Conservation (phyloP, 1,139 yeast genomes). For the Magnusiomyces ingens region DNA sequence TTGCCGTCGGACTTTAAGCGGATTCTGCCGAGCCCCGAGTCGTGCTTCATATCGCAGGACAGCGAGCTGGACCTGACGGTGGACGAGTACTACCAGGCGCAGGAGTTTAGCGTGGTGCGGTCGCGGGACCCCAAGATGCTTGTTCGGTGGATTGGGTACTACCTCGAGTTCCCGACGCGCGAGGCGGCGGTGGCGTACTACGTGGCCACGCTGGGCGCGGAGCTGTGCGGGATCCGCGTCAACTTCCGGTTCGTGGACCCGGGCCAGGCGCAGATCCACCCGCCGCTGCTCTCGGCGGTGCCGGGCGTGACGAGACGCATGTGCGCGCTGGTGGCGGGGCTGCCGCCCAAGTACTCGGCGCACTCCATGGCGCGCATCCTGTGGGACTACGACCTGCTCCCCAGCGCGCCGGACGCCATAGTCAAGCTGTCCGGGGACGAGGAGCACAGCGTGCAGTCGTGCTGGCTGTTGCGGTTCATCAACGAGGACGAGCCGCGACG, state of each 20-base stretch:
- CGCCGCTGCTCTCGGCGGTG: slow-evolving; percentile 27
- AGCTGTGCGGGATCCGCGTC: slow-evolving; percentile 24
- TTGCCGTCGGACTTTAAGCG: slow-evolving; percentile 27
- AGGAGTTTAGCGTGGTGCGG: slow-evolving; percentile 34
- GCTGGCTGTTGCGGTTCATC: slow-evolving; percentile 45
- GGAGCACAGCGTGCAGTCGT: slow-evolving; percentile 30
- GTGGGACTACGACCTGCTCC: slow-evolving; percentile 40
- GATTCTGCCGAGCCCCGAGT: slow-evolving; percentile 7
- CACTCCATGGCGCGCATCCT: slow-evolving; percentile 31
- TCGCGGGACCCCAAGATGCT: slow-evolving; percentile 44
- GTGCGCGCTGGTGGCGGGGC: slow-evolving; percentile 36
- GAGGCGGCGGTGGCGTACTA: slow-evolving; percentile 46
- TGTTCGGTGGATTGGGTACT: slow-evolving; percentile 44
- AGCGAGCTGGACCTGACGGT: neutral
- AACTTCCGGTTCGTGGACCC: neutral
- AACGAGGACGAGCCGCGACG: slow-evolving; percentile 45
- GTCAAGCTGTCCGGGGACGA: slow-evolving; percentile 28
- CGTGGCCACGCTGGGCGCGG: slow-evolving; percentile 43
- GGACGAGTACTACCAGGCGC: neutral
- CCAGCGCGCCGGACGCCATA: slow-evolving; percentile 30
- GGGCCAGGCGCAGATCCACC: slow-evolving; percentile 17
- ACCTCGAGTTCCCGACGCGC: slow-evolving; percentile 42
- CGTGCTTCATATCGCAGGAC: neutral
- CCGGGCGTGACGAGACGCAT: slow-evolving; percentile 25
- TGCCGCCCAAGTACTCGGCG: slow-evolving; percentile 32